Percentiles rank a stretch among this genome's conserved stretches.
phyloP scores from a whole-genome alignment of 2,329 filamentous ascomycete species.

The Penicillium janthinellum region DNA sequence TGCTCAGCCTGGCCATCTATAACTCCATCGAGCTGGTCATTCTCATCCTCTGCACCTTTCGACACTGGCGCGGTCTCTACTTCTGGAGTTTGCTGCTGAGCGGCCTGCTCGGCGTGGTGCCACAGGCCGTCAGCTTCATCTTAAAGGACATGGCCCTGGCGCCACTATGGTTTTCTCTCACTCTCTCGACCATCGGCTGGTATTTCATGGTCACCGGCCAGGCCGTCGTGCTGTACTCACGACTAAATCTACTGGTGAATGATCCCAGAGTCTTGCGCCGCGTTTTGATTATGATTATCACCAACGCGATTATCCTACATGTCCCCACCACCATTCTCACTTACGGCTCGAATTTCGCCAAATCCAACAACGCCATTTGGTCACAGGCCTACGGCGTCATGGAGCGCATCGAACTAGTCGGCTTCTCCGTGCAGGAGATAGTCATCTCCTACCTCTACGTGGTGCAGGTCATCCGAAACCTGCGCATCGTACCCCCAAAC shows the following conservation, averaged over 20 bases:
- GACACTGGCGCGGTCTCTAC: constrained; percentile 5
- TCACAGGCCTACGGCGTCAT: constrained; percentile 21
- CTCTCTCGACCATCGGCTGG: constrained; percentile 52
- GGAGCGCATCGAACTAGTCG: constrained; percentile 18
- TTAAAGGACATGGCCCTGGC: constrained; percentile 30
- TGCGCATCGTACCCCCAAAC: constrained; percentile 52
- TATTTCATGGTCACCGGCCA: constrained; percentile 43
- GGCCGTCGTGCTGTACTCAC: constrained; percentile 13
- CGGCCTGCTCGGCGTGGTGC: constrained; percentile 17
- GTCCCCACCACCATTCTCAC: constrained; percentile 55
- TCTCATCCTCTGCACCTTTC: constrained; percentile 1
- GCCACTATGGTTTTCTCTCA: constrained; percentile 29
- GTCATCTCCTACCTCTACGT: constrained; percentile 19
- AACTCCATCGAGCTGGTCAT: constrained; percentile 5
- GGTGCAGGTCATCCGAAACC: constrained; percentile 12
- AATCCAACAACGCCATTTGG: constrained; percentile 30
- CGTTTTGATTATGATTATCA: constrained; percentile 15
- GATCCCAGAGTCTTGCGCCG: constrained; percentile 10
- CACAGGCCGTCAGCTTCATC: constrained; percentile 33
- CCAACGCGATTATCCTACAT: constrained; percentile 13
- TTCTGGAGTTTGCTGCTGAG: constrained; percentile 8
- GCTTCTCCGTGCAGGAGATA: constrained; percentile 17
- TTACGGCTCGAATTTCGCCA: constrained; percentile 38
- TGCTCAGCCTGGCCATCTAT: constrained; percentile 3
- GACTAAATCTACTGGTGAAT: constrained; percentile 11